Evolutionary conservation across 768 basidiomycete genomes (phyloP), one percentile per base, ranked within the genome.

Genomic region (Multifurca ochricompacta): DNA sequence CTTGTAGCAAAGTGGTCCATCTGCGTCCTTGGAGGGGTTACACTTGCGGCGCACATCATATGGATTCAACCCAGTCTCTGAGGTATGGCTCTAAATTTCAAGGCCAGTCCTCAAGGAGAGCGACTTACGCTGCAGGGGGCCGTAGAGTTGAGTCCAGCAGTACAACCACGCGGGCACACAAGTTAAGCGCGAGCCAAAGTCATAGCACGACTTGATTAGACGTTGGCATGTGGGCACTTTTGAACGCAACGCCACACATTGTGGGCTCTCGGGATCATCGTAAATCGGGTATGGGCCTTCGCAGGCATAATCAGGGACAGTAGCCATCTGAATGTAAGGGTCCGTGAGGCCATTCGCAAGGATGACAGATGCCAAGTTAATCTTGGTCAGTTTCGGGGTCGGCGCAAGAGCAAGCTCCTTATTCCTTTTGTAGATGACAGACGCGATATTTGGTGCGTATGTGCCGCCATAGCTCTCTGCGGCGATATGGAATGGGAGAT

Each of bases 281-380:
- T 82, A 94, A 8, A 95, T 77, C 0, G 88, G 81, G 68, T 86
- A 94, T 5, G 87, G 86, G 4, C 87, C 87, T 9, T 85, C 76
- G 64, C 91, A 93, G 13, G 80, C 83, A 62, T 82, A 91, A 59
- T 95, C 92, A 1, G 90, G 85, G 19, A 96, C 72, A 32, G 81
- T 76, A 4, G 77, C 83, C 72, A 90, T 83, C 65, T 98, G 95
- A 37, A 81, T 71, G 63, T 80, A 82, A 7, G 90, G 88, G 62
- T 94, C 85, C 1, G 91, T 92, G 46, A 87, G 72, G 9, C 90
- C 94, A 65, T 93, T 96, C 3, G 85, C 95, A 48, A 97, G 79
- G 59, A 97, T 76, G 44, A 98, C 70, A 0, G 87, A 91, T 28
- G 78, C 81, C 30, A 95, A 77, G 71, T 93, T 91, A 69, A 96